These are phyloP conservation scores for Perilla frutescens DNA, from an alignment of 257 asterid genomes.

Conservation along the genomic window DNA sequence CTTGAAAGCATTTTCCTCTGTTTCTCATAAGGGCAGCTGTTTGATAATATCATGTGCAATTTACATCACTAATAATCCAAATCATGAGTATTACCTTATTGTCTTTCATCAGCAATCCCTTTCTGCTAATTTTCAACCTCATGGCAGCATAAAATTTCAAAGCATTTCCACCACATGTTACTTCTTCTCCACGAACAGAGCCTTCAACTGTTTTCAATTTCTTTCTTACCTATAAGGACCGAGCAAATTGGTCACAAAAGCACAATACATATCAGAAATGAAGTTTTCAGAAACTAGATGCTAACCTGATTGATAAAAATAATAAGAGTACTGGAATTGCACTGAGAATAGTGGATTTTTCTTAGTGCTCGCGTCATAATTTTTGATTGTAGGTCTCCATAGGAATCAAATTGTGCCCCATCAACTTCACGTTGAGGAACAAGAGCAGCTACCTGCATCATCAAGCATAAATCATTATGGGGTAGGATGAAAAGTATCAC, in stretches of 20 bases:
- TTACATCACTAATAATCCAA: neutral
- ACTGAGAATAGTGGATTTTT: constrained; percentile 77
- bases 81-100: constrained; percentile 56
- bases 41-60: neutral
- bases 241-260: constrained; percentile 26
- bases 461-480: constrained; percentile 29
- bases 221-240: constrained; percentile 61
- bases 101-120: constrained; percentile 61
- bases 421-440: constrained; percentile 84
- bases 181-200: constrained; percentile 67
- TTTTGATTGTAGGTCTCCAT: constrained; percentile 60
- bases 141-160: constrained; percentile 91
- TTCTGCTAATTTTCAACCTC: constrained; percentile 83
- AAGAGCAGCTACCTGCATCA: constrained; percentile 95
- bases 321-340: constrained; percentile 85
- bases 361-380: constrained; percentile 92
- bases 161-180: constrained; percentile 96
- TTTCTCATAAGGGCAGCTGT: neutral
- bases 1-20: neutral
- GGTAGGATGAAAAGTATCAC: constrained; percentile 15
- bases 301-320: constrained; percentile 90
- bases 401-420: constrained; percentile 49
- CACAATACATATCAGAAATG: neutral
- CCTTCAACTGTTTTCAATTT: constrained; percentile 54
- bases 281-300: constrained; percentile 32